Evolutionary conservation across 139 green algal genomes (phyloP).

Genomic region (Micractinium conductrix): DNA sequence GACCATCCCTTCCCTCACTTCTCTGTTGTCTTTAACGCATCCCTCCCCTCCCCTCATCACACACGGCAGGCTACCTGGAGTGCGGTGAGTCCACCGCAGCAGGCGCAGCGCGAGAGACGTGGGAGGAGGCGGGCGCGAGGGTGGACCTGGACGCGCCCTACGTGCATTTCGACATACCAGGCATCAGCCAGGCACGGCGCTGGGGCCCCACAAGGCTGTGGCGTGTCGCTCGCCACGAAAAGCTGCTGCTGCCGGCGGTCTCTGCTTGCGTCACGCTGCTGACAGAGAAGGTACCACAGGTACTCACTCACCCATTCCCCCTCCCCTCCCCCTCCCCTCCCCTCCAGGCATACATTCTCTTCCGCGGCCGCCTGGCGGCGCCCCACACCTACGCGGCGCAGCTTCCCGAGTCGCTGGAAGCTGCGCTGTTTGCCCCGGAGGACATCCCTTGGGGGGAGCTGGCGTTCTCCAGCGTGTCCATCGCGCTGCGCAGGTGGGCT

Average conservation of each 20-base stretch:
- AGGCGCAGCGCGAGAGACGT: conserved; percentile 74
- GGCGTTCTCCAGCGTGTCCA: conserved; percentile 75
- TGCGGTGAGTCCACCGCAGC: conserved; percentile 67
- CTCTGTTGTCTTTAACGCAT: not conserved
- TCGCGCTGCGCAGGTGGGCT: conserved; percentile 58
- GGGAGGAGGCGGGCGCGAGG: conserved; percentile 72
- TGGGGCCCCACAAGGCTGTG: too few species aligned
- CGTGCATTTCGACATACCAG: conserved; percentile 78
- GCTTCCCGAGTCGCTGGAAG: conserved; percentile 76
- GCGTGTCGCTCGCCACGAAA: too few species aligned
- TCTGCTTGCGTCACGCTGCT: too few species aligned
- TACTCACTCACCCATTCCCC: not conserved
- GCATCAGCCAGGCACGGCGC: conserved; percentile 68
- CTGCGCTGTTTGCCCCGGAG: conserved; percentile 68
- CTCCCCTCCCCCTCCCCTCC: not conserved
- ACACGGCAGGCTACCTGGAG: conserved; percentile 72
- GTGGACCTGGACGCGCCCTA: conserved; percentile 62
- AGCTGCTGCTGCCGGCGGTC: too few species aligned
- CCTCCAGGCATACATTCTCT: conserved; percentile 31
- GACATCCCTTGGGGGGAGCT: conserved; percentile 79
- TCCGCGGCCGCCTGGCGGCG: conserved; percentile 45
- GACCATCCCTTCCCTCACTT: too few species aligned
- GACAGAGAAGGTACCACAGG: too few species aligned
- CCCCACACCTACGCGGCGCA: conserved; percentile 54
- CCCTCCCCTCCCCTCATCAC: not conserved